Base-by-base conservation (phyloP, 2,329 filamentous ascomycete species). In the Penicillium sp. region DNA sequence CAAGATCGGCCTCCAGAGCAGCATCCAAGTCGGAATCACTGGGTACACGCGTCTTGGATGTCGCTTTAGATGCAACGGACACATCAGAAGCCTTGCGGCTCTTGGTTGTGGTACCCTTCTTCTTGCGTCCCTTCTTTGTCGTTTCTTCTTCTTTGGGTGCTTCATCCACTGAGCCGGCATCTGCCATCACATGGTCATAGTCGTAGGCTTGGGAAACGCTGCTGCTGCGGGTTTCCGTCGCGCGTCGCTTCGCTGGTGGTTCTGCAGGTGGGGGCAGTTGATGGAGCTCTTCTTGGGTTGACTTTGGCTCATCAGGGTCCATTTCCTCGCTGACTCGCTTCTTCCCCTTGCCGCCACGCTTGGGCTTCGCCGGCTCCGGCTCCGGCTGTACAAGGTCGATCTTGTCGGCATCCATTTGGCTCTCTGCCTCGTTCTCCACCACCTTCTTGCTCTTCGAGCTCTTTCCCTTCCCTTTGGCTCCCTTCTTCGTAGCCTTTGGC, bases 1-100 rank as follows among this genome's bases (percentile, higher is more conserved):
- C 79, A 8, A 87, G 73, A 47, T 85, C 84, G 2, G 78, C 81
- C 58, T 85, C 78, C 1, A 87, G 70, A 40, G 80, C 80, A 18
- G 77, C 77, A 42, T 87, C 81, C 29, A 87, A 77, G 52, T 86
- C 83, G 1, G 81, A 78, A 50, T 87, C 82, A 44, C 80, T 74
- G 0, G 77, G 76, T 9, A 78, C 66, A 4, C 66, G 66, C 13
- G 68, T 68, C n/a, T 72, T 69, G 6, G 69, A 59, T 1, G 72
- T 69, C 0, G 71, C 68, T 27, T 74, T 75, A 1, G 79, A 77
- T 27, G 73, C 68, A 13, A 66, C 58, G 3, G 76, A 74, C 10
- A 67, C 59, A 29, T 68, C 64, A 2, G 80, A 82, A 1, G 63
- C 64, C 53, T 80, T 81, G 26, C 77, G 73, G 13, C 71, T 57